phyloP scores from a whole-genome alignment of 2,329 filamentous ascomycete species.

The Elsinoe arachidis region DNA sequence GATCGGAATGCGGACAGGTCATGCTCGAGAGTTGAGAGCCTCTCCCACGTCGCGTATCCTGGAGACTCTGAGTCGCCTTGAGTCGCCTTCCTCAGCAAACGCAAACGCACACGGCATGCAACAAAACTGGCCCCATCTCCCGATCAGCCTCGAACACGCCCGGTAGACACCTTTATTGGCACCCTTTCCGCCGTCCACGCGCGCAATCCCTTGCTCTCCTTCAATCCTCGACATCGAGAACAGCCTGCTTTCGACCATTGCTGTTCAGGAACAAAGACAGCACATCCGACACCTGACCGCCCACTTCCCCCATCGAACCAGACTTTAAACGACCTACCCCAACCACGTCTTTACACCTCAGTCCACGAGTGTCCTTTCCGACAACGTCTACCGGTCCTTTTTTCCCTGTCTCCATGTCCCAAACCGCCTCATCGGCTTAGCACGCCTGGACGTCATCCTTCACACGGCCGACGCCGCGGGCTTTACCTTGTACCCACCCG shows the following conservation, averaged over 20 bases:
- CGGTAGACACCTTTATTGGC: slow-evolving; percentile 7
- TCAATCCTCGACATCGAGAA: not conserved
- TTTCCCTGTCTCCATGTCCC: slow-evolving; percentile 8
- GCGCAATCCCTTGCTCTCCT: slow-evolving; percentile 5
- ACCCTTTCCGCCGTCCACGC: slow-evolving; percentile 3
- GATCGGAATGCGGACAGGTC: slow-evolving; percentile 7
- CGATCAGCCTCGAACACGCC: slow-evolving; percentile 6
- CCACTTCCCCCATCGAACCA: slow-evolving; percentile 1
- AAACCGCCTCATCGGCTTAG: slow-evolving; percentile 10
- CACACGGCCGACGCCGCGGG: not conserved
- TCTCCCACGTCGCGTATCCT: too few relatives aligned
- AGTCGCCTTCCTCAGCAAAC: not conserved
- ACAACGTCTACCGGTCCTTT: slow-evolving; percentile 8
- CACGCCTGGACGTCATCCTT: slow-evolving; percentile 11
- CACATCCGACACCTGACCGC: not conserved
- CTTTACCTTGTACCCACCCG: not conserved
- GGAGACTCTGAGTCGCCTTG: too few relatives aligned
- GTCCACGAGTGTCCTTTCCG: slow-evolving; percentile 4
- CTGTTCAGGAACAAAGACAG: not conserved
- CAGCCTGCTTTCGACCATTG: slow-evolving; percentile 10
- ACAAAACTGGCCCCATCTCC: slow-evolving; percentile 4
- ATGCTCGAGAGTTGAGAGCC: not conserved
- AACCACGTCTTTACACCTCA: not conserved
- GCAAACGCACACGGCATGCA: not conserved
- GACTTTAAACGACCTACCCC: slow-evolving; percentile 9